Conservation (phyloP, 139 green algal species). For the Bryopsis sp. region DNA sequence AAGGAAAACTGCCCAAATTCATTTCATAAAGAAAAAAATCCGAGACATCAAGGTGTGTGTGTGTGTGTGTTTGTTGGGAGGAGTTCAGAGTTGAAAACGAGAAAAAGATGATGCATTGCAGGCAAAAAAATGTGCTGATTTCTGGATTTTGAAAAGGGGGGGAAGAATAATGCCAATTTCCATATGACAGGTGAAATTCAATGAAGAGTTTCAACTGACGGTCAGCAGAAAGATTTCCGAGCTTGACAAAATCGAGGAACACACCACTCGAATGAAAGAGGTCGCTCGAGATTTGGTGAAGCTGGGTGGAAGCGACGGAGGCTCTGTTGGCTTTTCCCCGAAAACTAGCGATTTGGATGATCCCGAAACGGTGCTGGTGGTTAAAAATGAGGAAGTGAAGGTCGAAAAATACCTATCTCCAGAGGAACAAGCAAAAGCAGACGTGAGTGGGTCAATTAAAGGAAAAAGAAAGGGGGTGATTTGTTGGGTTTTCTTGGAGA, state of each 20-base stretch:
- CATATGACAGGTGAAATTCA: slow-evolving; percentile 1
- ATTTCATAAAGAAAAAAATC: neutral
- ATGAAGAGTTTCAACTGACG: neutral
- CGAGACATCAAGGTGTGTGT: neutral
- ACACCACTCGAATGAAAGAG: neutral
- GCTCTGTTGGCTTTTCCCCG: neutral
- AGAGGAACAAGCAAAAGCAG: neutral
- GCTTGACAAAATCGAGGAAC: neutral
- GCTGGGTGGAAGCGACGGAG: neutral
- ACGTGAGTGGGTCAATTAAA: neutral
- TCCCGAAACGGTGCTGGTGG: neutral
- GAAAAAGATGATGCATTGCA: too few species aligned
- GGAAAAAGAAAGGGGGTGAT: neutral
- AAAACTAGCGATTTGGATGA: neutral
- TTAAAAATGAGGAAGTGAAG: neutral
- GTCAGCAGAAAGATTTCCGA: neutral
- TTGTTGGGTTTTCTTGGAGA: neutral
- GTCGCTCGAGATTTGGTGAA: neutral
- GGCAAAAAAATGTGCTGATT: too few species aligned
- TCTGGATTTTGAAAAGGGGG: too few species aligned
- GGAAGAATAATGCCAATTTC: too few species aligned
- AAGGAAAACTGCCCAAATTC: neutral
- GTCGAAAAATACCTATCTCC: neutral
- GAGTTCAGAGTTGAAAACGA: too few species aligned
- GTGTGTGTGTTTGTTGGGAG: too few species aligned